Evolutionary conservation across 2,329 filamentous ascomycete species (phyloP).

Genomic region (Colletotrichum tropicale): DNA sequence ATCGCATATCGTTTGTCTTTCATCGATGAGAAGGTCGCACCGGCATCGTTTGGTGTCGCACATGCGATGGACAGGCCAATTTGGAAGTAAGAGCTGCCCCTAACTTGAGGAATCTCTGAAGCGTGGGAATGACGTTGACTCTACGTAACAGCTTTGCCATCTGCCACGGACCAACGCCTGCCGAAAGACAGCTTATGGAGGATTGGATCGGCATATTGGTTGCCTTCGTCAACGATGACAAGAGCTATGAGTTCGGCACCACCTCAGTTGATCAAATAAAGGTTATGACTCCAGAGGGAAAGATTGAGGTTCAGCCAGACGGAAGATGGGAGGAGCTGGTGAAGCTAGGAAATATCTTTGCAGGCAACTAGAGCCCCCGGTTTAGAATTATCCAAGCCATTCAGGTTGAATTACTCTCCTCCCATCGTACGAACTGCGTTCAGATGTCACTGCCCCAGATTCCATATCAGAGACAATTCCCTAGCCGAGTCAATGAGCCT

Average conservation of each 20-base stretch:
- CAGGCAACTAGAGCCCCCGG: slow-evolving; percentile 4
- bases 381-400: neutral
- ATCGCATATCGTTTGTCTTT: slow-evolving; percentile 46
- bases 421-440: neutral
- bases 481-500: accelerated
- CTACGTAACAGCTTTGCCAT: slow-evolving; percentile 35
- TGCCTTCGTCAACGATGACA: slow-evolving; percentile 38
- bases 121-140: neutral
- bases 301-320: slow-evolving; percentile 38
- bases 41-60: slow-evolving; percentile 34
- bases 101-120: neutral
- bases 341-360: slow-evolving; percentile 30
- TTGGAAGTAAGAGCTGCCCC: slow-evolving; percentile 38
- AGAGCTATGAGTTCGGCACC: slow-evolving; percentile 36
- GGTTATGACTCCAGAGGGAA: slow-evolving; percentile 33
- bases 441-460: accelerated
- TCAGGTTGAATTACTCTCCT: neutral
- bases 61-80: slow-evolving; percentile 47
- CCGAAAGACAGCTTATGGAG: slow-evolving; percentile 38
- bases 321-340: slow-evolving; percentile 36
- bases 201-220: slow-evolving; percentile 40
- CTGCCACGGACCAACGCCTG: slow-evolving; percentile 37
- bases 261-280: slow-evolving; percentile 36
- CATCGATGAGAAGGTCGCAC: slow-evolving; percentile 42
- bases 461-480: neutral